Evolutionary conservation across 2,329 filamentous ascomycete species (phyloP).

Genomic region (Aspergillus sp.): DNA sequence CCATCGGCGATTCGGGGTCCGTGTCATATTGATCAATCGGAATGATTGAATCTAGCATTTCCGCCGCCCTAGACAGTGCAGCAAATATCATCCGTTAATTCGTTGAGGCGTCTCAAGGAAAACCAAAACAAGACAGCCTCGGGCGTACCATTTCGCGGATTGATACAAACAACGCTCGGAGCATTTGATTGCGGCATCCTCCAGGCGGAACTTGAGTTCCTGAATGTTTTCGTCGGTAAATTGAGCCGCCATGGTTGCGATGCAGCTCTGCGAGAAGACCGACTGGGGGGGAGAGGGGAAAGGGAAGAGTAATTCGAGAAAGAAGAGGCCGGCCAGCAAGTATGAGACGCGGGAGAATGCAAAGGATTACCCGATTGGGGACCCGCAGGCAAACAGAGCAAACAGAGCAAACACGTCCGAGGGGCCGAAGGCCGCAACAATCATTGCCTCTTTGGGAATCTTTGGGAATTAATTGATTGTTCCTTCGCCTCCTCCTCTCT

Average conservation of each 20-base stretch:
- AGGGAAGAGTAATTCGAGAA: constrained; percentile 7
- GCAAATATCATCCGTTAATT: not conserved
- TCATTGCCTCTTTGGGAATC: not conserved
- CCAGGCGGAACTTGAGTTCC: constrained; percentile 71
- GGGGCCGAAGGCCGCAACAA: constrained; percentile 20
- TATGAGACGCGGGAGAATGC: not conserved
- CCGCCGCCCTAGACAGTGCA: constrained; percentile 70
- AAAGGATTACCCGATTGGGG: constrained; percentile 17
- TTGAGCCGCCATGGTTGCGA: constrained; percentile 31
- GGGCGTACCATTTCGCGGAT: constrained; percentile 82
- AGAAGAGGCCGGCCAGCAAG: not conserved
- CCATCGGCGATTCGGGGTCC: constrained; percentile 60
- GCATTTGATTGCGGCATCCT: constrained; percentile 84
- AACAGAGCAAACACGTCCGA: constrained; percentile 15
- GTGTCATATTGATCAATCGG: constrained; percentile 57
- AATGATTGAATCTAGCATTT: constrained; percentile 82
- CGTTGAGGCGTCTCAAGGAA: not conserved
- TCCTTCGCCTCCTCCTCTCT: constrained; percentile 3
- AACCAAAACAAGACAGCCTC: not conserved
- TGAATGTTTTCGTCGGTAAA: constrained; percentile 39
- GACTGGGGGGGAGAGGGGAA: not conserved
- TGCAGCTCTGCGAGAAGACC: not conserved
- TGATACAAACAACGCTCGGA: constrained; percentile 95
- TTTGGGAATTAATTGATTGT: constrained; percentile 1
- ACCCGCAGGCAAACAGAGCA: constrained; percentile 26